A percentile compares a stretch with the other conserved stretches of the same genome.
Conservation (phyloP, 257 asterid genomes). For the Nicotiana sylvestris region DNA sequence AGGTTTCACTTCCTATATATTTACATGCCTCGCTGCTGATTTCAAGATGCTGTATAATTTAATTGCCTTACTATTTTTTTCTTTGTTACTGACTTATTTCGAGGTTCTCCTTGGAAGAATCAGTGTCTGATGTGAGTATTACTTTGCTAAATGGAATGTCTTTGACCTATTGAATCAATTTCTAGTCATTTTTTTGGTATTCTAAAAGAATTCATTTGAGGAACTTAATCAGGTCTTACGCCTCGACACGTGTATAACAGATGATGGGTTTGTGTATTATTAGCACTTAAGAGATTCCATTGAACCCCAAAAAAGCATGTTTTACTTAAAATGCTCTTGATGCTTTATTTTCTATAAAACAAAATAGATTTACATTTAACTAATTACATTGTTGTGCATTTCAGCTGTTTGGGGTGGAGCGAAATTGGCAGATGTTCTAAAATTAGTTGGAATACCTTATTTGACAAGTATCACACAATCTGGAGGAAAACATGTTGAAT, state of each 20-base stretch:
- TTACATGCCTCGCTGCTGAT: neutral
- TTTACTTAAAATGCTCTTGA: neutral
- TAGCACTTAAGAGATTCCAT: neutral
- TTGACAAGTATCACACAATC: conserved; percentile 48
- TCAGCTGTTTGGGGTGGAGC: conserved; percentile 98
- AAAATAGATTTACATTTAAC: neutral
- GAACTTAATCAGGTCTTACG: neutral
- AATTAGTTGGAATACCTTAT: conserved; percentile 72
- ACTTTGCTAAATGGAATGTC: neutral
- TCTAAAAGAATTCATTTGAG: neutral
- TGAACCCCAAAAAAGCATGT: neutral
- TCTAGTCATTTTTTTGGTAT: neutral
- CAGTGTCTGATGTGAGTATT: neutral
- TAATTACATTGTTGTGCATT: conserved; percentile 10
- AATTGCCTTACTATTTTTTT: neutral
- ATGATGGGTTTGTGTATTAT: neutral
- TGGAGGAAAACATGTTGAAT: conserved; percentile 89
- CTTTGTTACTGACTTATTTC: neutral
- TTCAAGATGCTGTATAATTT: neutral
- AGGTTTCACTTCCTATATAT: neutral
- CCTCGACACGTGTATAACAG: neutral
- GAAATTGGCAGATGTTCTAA: conserved; percentile 86
- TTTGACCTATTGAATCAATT: neutral
- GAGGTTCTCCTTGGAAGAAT: neutral
- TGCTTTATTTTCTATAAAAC: neutral